phyloP scores from a whole-genome alignment of 148 eudicot genomes.

The Rheum nobile region DNA sequence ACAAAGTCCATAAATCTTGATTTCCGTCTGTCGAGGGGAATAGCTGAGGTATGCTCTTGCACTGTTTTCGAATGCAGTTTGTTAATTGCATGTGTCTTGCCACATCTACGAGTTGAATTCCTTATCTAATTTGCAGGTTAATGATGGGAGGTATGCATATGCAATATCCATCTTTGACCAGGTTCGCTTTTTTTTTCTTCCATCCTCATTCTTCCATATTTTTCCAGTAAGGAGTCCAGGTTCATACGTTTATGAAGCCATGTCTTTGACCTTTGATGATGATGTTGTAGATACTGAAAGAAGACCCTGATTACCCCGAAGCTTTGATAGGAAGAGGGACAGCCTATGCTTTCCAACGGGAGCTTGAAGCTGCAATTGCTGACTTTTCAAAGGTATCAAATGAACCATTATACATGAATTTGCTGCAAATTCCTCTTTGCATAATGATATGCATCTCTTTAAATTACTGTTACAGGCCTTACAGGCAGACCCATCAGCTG shows the following conservation, averaged over 20 bases:
- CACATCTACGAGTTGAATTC: background rate
- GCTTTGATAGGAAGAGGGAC: conserved; percentile 98
- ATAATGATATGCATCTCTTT: background rate
- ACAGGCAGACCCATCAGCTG: conserved; percentile 68
- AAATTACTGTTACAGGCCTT: conserved; percentile 49
- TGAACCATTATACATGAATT: background rate
- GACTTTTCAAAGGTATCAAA: conserved; percentile 79
- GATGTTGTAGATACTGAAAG: conserved; percentile 57
- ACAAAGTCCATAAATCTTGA: conserved; percentile 83
- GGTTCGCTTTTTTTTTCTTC: conserved; percentile 29
- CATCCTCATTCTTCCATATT: background rate
- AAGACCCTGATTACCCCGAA: conserved; percentile 89
- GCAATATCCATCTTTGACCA: conserved; percentile 85
- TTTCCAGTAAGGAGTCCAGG: background rate
- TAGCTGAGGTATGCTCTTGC: conserved; percentile 58
- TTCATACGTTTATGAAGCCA: background rate
- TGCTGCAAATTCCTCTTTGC: conserved; percentile 3
- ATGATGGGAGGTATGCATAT: conserved; percentile 76
- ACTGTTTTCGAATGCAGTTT: background rate
- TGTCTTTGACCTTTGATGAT: conserved; percentile 3
- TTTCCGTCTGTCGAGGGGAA: conserved; percentile 87
- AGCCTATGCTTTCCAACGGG: conserved; percentile 93
- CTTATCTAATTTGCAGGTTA: conserved; percentile 47
- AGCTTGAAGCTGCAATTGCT: conserved; percentile 86
- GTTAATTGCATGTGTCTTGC: background rate